A percentile compares a stretch with the other conserved stretches of the same genome.
These are phyloP conservation scores for Danielia reshetovae DNA, from an alignment of 805 yeast species.

Conservation along the genomic window DNA sequence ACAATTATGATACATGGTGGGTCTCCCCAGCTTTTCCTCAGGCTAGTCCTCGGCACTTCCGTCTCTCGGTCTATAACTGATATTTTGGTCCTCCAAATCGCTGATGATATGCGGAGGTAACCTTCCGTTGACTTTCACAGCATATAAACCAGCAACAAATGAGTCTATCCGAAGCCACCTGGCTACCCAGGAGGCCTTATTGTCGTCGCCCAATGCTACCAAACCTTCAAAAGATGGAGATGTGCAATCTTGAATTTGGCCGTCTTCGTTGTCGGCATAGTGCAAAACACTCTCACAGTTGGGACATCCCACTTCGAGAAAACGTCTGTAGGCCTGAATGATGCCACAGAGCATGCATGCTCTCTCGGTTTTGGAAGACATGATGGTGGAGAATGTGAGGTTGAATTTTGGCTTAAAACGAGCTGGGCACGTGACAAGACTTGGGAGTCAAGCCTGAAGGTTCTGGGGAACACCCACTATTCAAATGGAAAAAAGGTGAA, in stretches of 20 bases:
- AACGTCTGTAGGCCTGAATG: constrained; percentile 69
- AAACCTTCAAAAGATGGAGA: constrained; percentile 95
- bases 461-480: too few species aligned
- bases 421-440: too few species aligned
- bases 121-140: constrained; percentile 89
- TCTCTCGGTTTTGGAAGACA: constrained; percentile 69
- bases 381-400: constrained; percentile 9
- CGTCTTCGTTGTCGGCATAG: constrained; percentile 72
- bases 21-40: neutral
- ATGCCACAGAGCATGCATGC: constrained; percentile 98
- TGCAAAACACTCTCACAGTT: constrained; percentile 90
- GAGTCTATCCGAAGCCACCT: constrained; percentile 91
- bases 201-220: constrained; percentile 83
- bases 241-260: constrained; percentile 84
- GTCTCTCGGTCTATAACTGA: constrained; percentile 89
- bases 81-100: constrained; percentile 68
- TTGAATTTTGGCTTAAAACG: too few species aligned
- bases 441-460: too few species aligned
- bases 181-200: constrained; percentile 87
- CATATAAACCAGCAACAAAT: constrained; percentile 85
- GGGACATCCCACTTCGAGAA: constrained; percentile 87
- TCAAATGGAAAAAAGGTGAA: too few species aligned
- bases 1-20: constrained; percentile 2
- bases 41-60: constrained; percentile 77
- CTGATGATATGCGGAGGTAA: constrained; percentile 81